Evolutionary conservation across 257 asterid genomes (phyloP).

Genomic region (Craterostigma plantagineum): DNA sequence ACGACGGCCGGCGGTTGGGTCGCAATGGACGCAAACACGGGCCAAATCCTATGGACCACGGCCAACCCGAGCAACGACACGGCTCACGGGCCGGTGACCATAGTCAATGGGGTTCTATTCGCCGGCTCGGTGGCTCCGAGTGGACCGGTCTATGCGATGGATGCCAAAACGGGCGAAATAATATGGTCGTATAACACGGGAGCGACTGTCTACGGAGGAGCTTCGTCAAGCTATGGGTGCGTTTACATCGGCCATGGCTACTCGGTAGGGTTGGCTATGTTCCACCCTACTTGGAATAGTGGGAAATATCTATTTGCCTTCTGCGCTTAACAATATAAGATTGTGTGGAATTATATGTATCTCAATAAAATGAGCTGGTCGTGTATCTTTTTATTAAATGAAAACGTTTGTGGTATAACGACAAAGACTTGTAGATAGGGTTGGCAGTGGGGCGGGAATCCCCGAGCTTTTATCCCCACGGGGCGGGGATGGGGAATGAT

Average conservation of each 20-base stretch:
- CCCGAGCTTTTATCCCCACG: no score
- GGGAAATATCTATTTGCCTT: slow-evolving; percentile 58
- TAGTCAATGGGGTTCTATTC: slow-evolving; percentile 43
- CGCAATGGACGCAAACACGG: slow-evolving; percentile 52
- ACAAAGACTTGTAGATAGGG: no score
- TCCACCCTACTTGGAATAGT: slow-evolving; percentile 62
- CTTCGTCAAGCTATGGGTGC: slow-evolving; percentile 57
- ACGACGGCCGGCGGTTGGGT: slow-evolving; percentile 75
- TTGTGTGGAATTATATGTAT: no score
- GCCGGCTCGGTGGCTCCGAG: slow-evolving; percentile 50
- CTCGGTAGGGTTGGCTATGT: slow-evolving; percentile 28
- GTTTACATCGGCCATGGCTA: slow-evolving; percentile 57
- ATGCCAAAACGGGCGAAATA: slow-evolving; percentile 37
- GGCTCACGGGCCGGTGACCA: slow-evolving; percentile 46
- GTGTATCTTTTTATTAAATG: no score
- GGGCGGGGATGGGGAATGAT: no score
- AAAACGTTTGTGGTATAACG: no score
- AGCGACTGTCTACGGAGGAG: slow-evolving; percentile 72
- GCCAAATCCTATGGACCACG: slow-evolving; percentile 51
- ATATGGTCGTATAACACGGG: slow-evolving; percentile 42
- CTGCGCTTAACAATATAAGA: slow-evolving; percentile 8
- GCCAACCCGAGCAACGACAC: slow-evolving; percentile 63
- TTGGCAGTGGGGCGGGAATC: no score
- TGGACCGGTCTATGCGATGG: slow-evolving; percentile 62
- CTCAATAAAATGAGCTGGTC: no score